These are phyloP conservation scores for Ceratocystis alfenasii DNA, from an alignment of 2,329 filamentous ascomycete species.

Conservation along the genomic window DNA sequence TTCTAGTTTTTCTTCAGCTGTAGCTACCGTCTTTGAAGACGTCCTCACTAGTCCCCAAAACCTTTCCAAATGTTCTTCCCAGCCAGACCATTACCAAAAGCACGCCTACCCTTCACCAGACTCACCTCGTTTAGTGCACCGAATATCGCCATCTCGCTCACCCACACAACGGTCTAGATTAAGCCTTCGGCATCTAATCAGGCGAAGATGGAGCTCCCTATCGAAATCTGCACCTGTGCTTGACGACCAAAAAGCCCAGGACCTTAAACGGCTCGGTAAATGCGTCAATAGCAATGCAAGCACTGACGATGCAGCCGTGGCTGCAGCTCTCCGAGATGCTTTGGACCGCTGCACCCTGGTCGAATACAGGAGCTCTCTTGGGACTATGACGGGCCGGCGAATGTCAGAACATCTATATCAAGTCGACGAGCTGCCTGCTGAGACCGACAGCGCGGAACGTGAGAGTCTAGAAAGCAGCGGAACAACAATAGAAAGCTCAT, in stretches of 20 bases:
- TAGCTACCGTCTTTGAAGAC: neutral
- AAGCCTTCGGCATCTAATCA: constrained; percentile 13
- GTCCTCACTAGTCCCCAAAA: neutral
- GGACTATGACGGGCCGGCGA: constrained; percentile 6
- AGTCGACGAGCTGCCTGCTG: constrained; percentile 17
- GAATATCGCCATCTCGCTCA: constrained; percentile 2
- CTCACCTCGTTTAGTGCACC: constrained; percentile 16
- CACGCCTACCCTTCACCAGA: constrained; percentile 5
- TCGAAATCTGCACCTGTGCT: constrained; percentile 2
- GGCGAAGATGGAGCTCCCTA: constrained; percentile 17
- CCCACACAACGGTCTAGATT: neutral
- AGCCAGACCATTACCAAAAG: neutral
- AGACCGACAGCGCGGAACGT: neutral
- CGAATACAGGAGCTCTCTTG: neutral
- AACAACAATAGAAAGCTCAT: neutral
- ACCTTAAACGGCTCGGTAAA: constrained; percentile 16
- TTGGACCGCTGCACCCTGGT: neutral
- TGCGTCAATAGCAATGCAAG: constrained; percentile 20
- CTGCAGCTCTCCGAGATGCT: constrained; percentile 1
- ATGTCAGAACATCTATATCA: constrained; percentile 18
- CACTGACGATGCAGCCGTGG: constrained; percentile 3
- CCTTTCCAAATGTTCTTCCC: neutral
- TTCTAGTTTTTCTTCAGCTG: neutral
- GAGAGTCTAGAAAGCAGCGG: constrained; percentile 8
- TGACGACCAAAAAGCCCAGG: constrained; percentile 15